Base-by-base conservation (phyloP, 352 stramenopile genomes). In the Phytophthora sansomeana region DNA sequence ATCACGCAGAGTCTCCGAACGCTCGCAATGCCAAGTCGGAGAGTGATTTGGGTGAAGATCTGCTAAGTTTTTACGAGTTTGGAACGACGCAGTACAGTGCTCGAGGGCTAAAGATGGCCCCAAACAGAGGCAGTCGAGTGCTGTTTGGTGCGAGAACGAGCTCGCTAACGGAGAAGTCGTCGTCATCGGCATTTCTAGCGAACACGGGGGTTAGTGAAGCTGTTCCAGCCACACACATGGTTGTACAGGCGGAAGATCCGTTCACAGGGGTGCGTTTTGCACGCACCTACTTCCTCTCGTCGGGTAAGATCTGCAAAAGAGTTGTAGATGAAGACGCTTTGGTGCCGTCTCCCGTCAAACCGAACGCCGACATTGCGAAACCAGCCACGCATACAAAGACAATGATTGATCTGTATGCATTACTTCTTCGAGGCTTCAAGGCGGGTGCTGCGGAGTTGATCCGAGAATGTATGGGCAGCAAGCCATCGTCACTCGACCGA, bases 21-120 rank as follows among this genome's bases (percentile, higher is more conserved):
- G 64, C 19, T 1, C 81, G 85, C 10, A 59, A 56, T 9, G 43
- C 62, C 6, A 82, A 77, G 52, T 75, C 78, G 1, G 86, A 94
- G 62, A 66, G 24, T 17, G 86, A 91, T 21, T 50, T 90, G 11
- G 82, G 66, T 1, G 86, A 94, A 32, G 81, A 94, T 46, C 33
- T 94, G 8, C 35, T 91, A 28, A 92, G 81, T 36, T 90, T 92
- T 41, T 94, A 90, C 44, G 86, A 92, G 52, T 94, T 94, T 63
- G 86, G 86, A 8, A 90, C 84, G 39, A 91, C 87, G 59, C 84
- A 92, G 30, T 77, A 84, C 58, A 67, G 77, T 0, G 46, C 78
- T 5, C 70, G 78, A 10, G 82, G 80, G 0, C 50, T 94, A 3
- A 17, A 50, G 21, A 51, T 57, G 10, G 24, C 51, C 1, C 56